Evolutionary conservation across 441 rosid species (phyloP).

Genomic region (Biscutella laevigata): DNA sequence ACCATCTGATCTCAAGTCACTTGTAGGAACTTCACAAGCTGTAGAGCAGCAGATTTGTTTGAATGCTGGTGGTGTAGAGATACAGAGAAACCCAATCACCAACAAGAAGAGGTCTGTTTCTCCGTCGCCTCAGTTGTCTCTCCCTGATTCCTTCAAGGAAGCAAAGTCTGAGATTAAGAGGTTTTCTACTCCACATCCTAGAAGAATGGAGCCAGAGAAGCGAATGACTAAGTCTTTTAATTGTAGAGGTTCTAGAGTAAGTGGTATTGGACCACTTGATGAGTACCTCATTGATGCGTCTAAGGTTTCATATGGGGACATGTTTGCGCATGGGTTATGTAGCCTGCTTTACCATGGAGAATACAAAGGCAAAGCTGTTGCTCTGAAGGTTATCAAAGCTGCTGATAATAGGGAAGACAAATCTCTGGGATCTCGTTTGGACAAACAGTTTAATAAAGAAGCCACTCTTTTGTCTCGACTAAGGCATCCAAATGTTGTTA

Average conservation of each 20-base stretch:
- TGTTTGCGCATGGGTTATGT: constrained; percentile 88
- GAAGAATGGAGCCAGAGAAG: constrained; percentile 40
- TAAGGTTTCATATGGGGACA: constrained; percentile 75
- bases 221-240: constrained; percentile 62
- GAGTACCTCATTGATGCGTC: constrained; percentile 70
- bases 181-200: constrained; percentile 75
- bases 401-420: constrained; percentile 84
- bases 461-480: constrained; percentile 71
- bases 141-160: constrained; percentile 75
- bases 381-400: constrained; percentile 76
- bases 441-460: constrained; percentile 80
- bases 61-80: constrained; percentile 32
- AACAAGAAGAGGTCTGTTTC: constrained; percentile 75
- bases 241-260: constrained; percentile 69
- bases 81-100: constrained; percentile 39
- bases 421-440: constrained; percentile 53
- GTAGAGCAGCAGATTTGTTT: constrained; percentile 11
- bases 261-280: constrained; percentile 62
- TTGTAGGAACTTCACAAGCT: constrained; percentile 13
- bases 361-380: constrained; percentile 85
- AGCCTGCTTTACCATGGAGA: constrained; percentile 88
- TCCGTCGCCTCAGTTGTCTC: constrained; percentile 50
- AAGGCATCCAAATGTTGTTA: constrained; percentile 69
- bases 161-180: constrained; percentile 67
- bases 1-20: constrained; percentile 25